phyloP scores from a whole-genome alignment of 202 grass and related monocot genomes.

The Digitaria exilis region DNA sequence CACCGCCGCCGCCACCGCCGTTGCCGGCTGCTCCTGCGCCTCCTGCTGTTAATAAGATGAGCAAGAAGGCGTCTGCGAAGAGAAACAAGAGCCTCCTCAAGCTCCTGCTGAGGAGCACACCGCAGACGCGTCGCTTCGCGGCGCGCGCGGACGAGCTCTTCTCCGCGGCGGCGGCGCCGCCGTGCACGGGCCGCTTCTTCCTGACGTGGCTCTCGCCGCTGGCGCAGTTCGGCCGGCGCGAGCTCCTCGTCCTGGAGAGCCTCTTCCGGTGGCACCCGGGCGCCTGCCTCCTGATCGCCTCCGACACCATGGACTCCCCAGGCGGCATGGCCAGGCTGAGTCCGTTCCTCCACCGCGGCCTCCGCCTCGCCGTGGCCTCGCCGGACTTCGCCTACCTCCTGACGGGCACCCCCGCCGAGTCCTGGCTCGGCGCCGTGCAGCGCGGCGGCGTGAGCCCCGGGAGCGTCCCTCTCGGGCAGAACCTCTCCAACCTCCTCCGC shows the following conservation, averaged over 20 bases:
- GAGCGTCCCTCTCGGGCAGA: constrained; percentile 76
- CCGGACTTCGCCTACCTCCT: constrained; percentile 71
- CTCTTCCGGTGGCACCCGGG: constrained; percentile 73
- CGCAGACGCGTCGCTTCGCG: constrained; percentile 51
- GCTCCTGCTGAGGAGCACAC: constrained; percentile 12
- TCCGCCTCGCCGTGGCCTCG: constrained; percentile 48
- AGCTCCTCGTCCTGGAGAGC: constrained; percentile 74
- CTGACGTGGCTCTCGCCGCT: constrained; percentile 84
- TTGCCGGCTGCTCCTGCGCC: neutral
- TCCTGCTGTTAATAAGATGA: neutral
- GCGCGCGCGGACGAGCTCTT: constrained; percentile 60
- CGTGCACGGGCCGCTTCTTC: constrained; percentile 66
- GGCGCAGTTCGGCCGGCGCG: constrained; percentile 54
- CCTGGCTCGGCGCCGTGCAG: constrained; percentile 49
- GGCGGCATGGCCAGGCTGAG: constrained; percentile 44
- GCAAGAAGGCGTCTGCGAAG: constrained; percentile 27
- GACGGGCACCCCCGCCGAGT: constrained; percentile 52
- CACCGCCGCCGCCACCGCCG: neutral
- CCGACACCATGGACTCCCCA: constrained; percentile 66
- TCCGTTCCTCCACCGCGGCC: constrained; percentile 55
- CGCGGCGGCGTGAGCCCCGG: constrained; percentile 61
- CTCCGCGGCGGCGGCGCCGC: too few relatives aligned
- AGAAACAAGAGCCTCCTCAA: constrained; percentile 47
- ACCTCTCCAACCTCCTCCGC: constrained; percentile 91
- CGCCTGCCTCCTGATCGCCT: constrained; percentile 79